Base-by-base conservation (phyloP, 306 rosid genomes). In the Quercus alba region DNA sequence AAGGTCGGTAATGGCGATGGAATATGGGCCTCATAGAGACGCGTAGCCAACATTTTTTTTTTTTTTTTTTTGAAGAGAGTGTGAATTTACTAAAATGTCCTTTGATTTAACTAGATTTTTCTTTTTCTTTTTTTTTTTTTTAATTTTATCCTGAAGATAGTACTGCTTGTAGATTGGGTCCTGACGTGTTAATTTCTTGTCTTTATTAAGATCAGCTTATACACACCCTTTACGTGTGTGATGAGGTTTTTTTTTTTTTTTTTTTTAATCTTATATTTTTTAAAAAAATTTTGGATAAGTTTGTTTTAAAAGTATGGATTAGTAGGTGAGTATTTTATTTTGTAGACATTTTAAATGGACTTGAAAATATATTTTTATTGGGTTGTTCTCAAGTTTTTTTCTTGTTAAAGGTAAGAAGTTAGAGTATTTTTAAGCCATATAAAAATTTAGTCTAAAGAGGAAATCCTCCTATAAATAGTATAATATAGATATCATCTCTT, bases 21-120 rank as follows among this genome's bases (percentile, higher is more conserved):
- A 83, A 88, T 91, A 89, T 89, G 93, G 93, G 89, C 93, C 92
- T 90, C 91, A 85, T 81, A 74, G 85, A 88, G 93, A 90, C 98
- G 97, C 97, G 92, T 89, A 86, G 83, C 75, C 64, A 74, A 82
- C 90, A 85, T 70, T 69, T 83, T 72, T 88, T 78, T 72, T 8
- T 38, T 56, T 72, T 89, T 84, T 35, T 35, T 35, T 41, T 38
- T 38, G 10, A 41, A 7, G 12, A 8, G 41, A 1, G 3, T 8
- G 12, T 8, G 46, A 41, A 41, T 41, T 41, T 41, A 41, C 12
- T 41, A 2, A 2, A 8, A 41, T 41, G 4, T 44, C 23, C 30
- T 80, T 66, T 76, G 44, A 12, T 7, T 11, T 70, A 55, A 28
- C 81, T 84, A 41, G 46, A 41, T 38, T 38, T 38, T 35, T 35